Percentiles rank a stretch among this genome's conserved stretches.
These are phyloP conservation scores for Arctium lappa DNA, from an alignment of 129 eudicot genomes.

Conservation along the genomic window DNA sequence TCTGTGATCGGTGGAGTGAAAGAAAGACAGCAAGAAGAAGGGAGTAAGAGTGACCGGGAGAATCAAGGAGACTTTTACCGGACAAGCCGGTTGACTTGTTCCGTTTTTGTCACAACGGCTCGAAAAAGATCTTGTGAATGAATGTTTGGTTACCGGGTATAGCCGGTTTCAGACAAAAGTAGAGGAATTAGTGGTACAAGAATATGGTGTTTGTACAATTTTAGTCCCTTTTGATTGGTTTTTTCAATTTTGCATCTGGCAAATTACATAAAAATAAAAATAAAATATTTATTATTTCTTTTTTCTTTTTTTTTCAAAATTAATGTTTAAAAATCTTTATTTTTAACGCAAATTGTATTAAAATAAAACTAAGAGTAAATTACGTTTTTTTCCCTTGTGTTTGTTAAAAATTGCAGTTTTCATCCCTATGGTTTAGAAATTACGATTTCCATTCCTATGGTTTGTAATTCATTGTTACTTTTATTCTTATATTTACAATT, in stretches of 20 bases:
- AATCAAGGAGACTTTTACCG: constrained; percentile 26
- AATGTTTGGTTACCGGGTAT: constrained; percentile 14
- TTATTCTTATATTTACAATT: too few relatives aligned
- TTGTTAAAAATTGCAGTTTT: too few relatives aligned
- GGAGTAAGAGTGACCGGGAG: constrained; percentile 10
- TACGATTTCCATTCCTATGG: too few relatives aligned
- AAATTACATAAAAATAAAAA: neutral
- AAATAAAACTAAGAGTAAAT: too few relatives aligned
- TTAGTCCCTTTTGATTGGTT: constrained; percentile 5
- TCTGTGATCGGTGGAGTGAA: constrained; percentile 34
- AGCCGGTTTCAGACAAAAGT: constrained; percentile 32
- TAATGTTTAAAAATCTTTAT: too few relatives aligned
- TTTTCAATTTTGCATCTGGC: neutral
- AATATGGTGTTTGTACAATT: constrained; percentile 8
- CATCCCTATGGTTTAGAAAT: too few relatives aligned
- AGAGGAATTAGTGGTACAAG: constrained; percentile 19
- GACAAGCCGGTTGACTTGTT: constrained; percentile 30
- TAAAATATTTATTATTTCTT: too few relatives aligned
- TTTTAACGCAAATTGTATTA: too few relatives aligned
- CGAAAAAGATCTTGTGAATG: neutral
- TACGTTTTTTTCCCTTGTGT: too few relatives aligned
- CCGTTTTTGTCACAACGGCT: neutral
- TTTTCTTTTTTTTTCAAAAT: too few relatives aligned
- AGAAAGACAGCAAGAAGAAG: neutral
- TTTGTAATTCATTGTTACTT: too few relatives aligned